phyloP scores from a whole-genome alignment of 768 basidiomycete genomes.

The Suillus bovinus region DNA sequence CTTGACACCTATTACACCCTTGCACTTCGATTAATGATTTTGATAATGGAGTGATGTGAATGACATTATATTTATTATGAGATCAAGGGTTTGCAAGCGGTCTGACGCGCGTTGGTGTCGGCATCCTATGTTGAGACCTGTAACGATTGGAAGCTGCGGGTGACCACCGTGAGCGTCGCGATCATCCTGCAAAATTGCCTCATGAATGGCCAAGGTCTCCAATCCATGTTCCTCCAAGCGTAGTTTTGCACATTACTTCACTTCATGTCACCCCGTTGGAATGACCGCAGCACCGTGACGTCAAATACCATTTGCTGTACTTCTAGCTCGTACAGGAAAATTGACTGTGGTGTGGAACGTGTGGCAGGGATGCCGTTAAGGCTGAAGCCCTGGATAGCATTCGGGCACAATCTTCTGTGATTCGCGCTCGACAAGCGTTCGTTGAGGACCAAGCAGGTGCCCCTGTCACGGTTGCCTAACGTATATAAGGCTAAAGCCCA shows the following conservation, averaged over 20 bases:
- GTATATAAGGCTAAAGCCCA: constrained; percentile 5
- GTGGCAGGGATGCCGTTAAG: neutral
- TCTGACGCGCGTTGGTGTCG: neutral
- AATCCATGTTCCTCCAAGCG: neutral
- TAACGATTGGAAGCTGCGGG: neutral
- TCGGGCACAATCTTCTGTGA: neutral
- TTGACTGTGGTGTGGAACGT: neutral
- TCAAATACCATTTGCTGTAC: neutral
- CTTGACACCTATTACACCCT: neutral
- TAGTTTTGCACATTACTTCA: too few species aligned
- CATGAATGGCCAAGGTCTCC: neutral
- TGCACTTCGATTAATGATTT: neutral
- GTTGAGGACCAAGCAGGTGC: neutral
- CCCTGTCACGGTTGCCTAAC: too few species aligned
- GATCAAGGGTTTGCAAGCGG: neutral
- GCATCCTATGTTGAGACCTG: neutral
- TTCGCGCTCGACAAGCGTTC: neutral
- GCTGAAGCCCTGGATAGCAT: neutral
- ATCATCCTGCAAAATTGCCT: neutral
- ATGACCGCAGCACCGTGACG: neutral
- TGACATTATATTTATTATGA: neutral
- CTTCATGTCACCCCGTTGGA: neutral
- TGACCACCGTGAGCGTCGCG: neutral
- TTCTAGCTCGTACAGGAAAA: neutral
- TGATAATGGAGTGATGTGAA: neutral